Percentiles rank a stretch among this genome's conserved stretches.
Conservation (phyloP, 169 alveolate genomes). For the Plasmodium gallinaceum region DNA sequence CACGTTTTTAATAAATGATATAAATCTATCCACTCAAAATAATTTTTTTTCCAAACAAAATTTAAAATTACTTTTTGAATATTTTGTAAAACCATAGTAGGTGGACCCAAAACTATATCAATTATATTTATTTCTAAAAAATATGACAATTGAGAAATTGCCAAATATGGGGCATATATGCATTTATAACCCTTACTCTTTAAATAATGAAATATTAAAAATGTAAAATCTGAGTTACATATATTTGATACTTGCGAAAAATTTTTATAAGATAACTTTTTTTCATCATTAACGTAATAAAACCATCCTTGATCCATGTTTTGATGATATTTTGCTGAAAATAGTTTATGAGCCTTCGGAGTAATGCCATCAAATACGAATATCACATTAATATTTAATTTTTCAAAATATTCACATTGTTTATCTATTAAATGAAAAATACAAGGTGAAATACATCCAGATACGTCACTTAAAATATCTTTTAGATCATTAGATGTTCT, state of each 20-base stretch:
- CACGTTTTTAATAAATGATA: conserved; percentile 64
- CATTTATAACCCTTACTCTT: conserved; percentile 78
- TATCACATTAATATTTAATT: conserved; percentile 30
- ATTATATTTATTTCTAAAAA: conserved; percentile 76
- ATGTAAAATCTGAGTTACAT: conserved; percentile 78
- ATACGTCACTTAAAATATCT: conserved; percentile 64
- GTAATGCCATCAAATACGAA: conserved; percentile 76
- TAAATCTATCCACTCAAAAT: conserved; percentile 80
- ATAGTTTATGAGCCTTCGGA: conserved; percentile 52
- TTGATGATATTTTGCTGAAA: conserved; percentile 45
- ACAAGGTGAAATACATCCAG: conserved; percentile 75
- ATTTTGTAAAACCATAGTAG: conserved; percentile 80
- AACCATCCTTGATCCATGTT: conserved; percentile 59
- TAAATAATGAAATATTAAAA: conserved; percentile 78
- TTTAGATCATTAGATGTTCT: conserved; percentile 49
- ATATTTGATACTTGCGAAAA: conserved; percentile 28
- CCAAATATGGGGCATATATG: conserved; percentile 84
- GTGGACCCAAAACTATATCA: conserved; percentile 83
- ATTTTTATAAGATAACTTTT: conserved; percentile 24
- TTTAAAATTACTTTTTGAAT: conserved; percentile 74
- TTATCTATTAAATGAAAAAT: conserved; percentile 57
- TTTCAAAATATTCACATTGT: conserved; percentile 67
- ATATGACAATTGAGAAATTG: conserved; percentile 83
- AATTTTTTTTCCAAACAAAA: conserved; percentile 46
- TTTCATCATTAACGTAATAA: conserved; percentile 49